Conservation (phyloP, 768 basidiomycete species). For the Austroboletus eburneus region DNA sequence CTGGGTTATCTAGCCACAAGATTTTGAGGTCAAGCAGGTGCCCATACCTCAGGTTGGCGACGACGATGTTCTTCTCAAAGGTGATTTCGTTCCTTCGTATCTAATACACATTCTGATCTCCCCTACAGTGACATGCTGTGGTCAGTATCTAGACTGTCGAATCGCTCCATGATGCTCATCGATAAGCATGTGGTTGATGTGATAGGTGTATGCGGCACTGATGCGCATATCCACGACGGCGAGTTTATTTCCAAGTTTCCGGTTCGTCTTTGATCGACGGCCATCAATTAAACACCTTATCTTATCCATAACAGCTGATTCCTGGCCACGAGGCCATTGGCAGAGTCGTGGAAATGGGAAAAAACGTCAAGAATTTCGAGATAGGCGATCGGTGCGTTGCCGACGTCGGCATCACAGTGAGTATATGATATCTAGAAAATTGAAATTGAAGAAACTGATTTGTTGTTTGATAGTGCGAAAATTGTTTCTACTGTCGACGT, state of each 20-base stretch:
- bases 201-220: slow-evolving; percentile 55
- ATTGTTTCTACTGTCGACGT: slow-evolving; percentile 84
- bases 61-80: slow-evolving; percentile 74
- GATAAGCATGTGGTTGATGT: background rate
- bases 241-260: slow-evolving; percentile 68
- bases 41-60: slow-evolving; percentile 62
- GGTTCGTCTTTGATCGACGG: slow-evolving; percentile 17
- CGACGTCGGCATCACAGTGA: slow-evolving; percentile 69
- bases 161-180: background rate
- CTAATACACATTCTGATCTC: slow-evolving; percentile 3
- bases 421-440: slow-evolving; percentile 23
- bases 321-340: slow-evolving; percentile 79
- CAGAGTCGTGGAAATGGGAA: slow-evolving; percentile 65
- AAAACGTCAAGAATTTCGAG: slow-evolving; percentile 72
- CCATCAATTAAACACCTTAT: slow-evolving; percentile 17
- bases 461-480: slow-evolving; percentile 54
- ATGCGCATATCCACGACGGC: slow-evolving; percentile 61
- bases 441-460: slow-evolving; percentile 1
- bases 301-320: slow-evolving; percentile 45
- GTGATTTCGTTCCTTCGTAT: slow-evolving; percentile 28
- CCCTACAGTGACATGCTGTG: slow-evolving; percentile 39
- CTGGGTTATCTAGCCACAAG: slow-evolving; percentile 43
- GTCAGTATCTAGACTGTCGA: slow-evolving; percentile 25
- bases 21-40: slow-evolving; percentile 65
- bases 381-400: slow-evolving; percentile 82